These are phyloP conservation scores for Sugiyamaella marilandica DNA, from an alignment of 805 yeast genomes.

Conservation along the genomic window DNA sequence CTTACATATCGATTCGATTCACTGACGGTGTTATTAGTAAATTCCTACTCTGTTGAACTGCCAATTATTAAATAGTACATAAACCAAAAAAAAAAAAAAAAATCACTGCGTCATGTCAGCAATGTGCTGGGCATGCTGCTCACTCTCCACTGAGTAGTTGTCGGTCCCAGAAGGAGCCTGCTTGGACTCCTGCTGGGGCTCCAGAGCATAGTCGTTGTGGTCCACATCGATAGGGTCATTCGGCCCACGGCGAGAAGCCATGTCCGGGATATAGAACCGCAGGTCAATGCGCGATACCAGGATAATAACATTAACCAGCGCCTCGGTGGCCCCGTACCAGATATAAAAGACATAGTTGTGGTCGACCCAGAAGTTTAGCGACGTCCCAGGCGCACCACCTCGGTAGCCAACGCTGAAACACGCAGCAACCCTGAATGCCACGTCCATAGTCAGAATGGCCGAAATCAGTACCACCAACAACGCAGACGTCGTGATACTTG, in stretches of 20 bases:
- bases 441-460: constrained; percentile 23
- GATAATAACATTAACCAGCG: constrained; percentile 51
- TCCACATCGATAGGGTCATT: neutral
- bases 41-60: too few species aligned
- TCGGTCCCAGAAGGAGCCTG: constrained; percentile 4
- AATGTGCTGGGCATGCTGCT: constrained; percentile 8
- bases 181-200: neutral
- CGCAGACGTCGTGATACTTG: constrained; percentile 41
- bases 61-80: neutral
- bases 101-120: constrained; percentile 10
- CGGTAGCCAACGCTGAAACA: constrained; percentile 24
- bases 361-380: constrained; percentile 21
- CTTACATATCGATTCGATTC: too few species aligned
- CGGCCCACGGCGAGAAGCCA: constrained; percentile 27
- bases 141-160: constrained; percentile 6
- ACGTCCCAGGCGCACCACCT: constrained; percentile 12
- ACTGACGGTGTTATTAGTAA: too few species aligned
- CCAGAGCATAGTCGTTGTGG: neutral
- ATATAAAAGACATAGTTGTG: constrained; percentile 59
- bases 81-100: constrained; percentile 4
- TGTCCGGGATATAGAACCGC: constrained; percentile 76
- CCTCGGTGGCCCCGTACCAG: constrained; percentile 65
- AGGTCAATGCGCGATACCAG: constrained; percentile 64
- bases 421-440: constrained; percentile 33
- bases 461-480: constrained; percentile 24